Evolutionary conservation across 176 grass and related monocot species (phyloP), one percentile per base, ranked within the genome.

Genomic region (Urochloa ruziziensis): DNA sequence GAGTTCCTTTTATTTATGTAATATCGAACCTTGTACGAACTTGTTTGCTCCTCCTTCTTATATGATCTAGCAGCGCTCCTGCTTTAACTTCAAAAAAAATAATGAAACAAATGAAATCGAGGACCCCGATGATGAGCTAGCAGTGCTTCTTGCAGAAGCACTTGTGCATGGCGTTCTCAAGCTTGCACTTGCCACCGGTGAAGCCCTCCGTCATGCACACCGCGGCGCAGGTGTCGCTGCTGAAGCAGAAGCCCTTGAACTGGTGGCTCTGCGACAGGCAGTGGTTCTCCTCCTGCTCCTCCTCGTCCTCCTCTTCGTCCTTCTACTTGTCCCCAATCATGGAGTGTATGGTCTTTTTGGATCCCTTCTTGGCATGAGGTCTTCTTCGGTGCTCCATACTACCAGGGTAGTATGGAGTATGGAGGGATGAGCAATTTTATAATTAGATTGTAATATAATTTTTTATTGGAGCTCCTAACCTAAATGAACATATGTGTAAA

Each of bases 61-160:
- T 37, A 37, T 37, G 36, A 37, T 37, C 36, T 6, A 6, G 36
- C 36, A 37, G 36, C 36, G 36, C 36, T 37, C 36, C 6, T 37
- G 36, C 36, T 6, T 37, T 37, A 2, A 37, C 6, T 37, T 37
- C 36, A 37, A 37, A 37, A 37, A 37, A 37, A 37, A 37, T 39
- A 39, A 16, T 17, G 15, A 48, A 48, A 48, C 11, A 48, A 17
- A 16, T 4, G 10, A 17, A 66, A 66, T 39, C 23, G 23, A 37
- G 8, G 11, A 42, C 21, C 5, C 10, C 36, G 10, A 25, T 23
- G 16, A 23, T 11, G 5, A 43, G 7, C 56, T 61, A 77, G 57
- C 75, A 78, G 17, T 37, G 57, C 37, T 78, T 78, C 75, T 46
- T 62, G 56, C 75, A 78, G 25, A 46, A 78, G 39, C 75, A 78